These are phyloP conservation scores for Medicago truncatula DNA, from an alignment of 306 rosid genomes.

Conservation along the genomic window DNA sequence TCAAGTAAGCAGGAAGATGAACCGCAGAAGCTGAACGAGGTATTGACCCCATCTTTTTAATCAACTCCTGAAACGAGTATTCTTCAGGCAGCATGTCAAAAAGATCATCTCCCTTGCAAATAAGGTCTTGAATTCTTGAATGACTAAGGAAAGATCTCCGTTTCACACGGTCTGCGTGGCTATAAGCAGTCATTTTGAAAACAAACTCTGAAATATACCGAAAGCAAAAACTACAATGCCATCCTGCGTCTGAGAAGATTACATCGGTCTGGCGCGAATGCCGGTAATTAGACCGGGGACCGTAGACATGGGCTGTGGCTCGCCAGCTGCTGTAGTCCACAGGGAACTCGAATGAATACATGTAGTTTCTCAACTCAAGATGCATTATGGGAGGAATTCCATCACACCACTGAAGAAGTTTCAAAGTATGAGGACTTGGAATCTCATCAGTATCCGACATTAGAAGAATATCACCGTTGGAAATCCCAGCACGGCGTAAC, in stretches of 20 bases:
- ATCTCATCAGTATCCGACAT: slow-evolving; percentile 91
- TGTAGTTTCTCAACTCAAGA: slow-evolving; percentile 83
- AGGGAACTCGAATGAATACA: slow-evolving; percentile 91
- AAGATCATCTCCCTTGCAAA: slow-evolving; percentile 81
- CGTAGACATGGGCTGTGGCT: slow-evolving; percentile 65
- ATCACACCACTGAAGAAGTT: slow-evolving; percentile 89
- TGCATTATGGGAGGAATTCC: slow-evolving; percentile 81
- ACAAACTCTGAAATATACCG: slow-evolving; percentile 69
- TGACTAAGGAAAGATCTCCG: slow-evolving; percentile 60
- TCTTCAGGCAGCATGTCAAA: slow-evolving; percentile 93
- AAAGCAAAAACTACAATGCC: slow-evolving; percentile 98
- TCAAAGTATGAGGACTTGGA: slow-evolving; percentile 80
- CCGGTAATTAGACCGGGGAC: slow-evolving; percentile 58
- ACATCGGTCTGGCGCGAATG: slow-evolving; percentile 70
- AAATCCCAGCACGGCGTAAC: slow-evolving; percentile 65
- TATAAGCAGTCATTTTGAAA: slow-evolving; percentile 91
- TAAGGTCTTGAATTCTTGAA: slow-evolving; percentile 72
- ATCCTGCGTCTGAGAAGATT: slow-evolving; percentile 81
- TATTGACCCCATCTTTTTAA: slow-evolving; percentile 81
- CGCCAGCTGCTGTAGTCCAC: slow-evolving; percentile 96
- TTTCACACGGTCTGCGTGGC: slow-evolving; percentile 91
- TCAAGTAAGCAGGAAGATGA: slow-evolving; percentile 83
- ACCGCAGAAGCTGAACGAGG: slow-evolving; percentile 88
- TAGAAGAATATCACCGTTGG: slow-evolving; percentile 68
- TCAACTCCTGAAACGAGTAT: slow-evolving; percentile 74